Conservation (phyloP, 352 stramenopile genomes). For the Phytophthora tubulina region DNA sequence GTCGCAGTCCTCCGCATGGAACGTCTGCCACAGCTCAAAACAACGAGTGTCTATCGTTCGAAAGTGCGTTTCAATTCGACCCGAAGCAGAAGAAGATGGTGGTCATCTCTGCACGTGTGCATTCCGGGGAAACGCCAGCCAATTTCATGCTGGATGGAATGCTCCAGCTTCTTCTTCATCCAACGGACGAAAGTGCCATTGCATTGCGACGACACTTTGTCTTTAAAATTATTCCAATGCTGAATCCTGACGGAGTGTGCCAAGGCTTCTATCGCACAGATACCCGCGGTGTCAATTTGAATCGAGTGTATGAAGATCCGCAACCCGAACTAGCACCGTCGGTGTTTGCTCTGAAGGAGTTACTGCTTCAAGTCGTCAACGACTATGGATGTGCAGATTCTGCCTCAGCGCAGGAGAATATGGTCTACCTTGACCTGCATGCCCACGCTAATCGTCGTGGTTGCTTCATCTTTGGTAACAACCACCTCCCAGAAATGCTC, state of each 20-base stretch:
- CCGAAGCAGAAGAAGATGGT: constrained; percentile 58
- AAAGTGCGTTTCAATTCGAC: constrained; percentile 44
- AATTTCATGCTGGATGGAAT: constrained; percentile 94
- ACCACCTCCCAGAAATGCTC: constrained; percentile 45
- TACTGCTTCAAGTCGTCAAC: constrained; percentile 48
- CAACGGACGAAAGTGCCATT: constrained; percentile 57
- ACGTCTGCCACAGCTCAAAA: constrained; percentile 23
- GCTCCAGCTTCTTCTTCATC: constrained; percentile 81
- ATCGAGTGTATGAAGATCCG: constrained; percentile 86
- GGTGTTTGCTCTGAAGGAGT: constrained; percentile 72
- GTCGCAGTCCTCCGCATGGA: constrained; percentile 2
- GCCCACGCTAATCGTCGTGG: constrained; percentile 90
- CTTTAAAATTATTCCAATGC: constrained; percentile 93
- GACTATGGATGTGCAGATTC: constrained; percentile 46
- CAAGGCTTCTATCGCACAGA: constrained; percentile 91
- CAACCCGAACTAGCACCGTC: constrained; percentile 57
- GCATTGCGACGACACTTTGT: constrained; percentile 83
- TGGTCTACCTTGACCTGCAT: constrained; percentile 93
- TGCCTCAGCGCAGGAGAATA: constrained; percentile 27
- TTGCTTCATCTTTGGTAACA: constrained; percentile 94
- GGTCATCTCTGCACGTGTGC: constrained; percentile 85
- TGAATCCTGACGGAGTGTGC: constrained; percentile 93
- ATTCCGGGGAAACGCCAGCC: constrained; percentile 85
- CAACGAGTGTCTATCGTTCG: constrained; percentile 33
- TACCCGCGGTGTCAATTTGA: constrained; percentile 88